Evolutionary conservation across 345 rosid species (phyloP).

Genomic region (Pelargonium nanum): DNA sequence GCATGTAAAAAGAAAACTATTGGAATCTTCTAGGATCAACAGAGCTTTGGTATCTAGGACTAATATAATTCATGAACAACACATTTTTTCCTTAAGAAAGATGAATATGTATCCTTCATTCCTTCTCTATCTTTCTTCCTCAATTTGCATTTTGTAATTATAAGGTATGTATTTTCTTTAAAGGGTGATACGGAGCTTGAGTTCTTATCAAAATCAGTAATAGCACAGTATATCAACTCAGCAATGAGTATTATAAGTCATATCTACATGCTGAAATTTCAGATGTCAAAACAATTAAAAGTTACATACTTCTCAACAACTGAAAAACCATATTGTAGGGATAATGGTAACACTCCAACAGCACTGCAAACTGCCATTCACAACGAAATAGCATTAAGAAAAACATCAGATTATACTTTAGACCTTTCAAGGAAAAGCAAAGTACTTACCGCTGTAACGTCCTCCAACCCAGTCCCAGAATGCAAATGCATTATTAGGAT

Average conservation of each 20-base stretch:
- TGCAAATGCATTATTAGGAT: slow-evolving; percentile 92
- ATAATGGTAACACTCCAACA: slow-evolving; percentile 88
- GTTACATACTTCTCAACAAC: slow-evolving; percentile 75
- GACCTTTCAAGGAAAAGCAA: slow-evolving; percentile 1
- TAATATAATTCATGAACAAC: no score
- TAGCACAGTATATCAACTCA: not conserved
- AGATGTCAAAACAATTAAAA: slow-evolving; percentile 12
- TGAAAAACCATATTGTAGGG: slow-evolving; percentile 85
- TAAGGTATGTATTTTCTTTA: no score
- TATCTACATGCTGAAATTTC: not conserved
- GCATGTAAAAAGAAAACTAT: no score
- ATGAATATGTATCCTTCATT: no score
- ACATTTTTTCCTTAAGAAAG: no score
- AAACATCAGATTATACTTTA: slow-evolving; percentile 8
- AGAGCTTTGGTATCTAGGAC: no score
- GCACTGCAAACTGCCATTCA: slow-evolving; percentile 90
- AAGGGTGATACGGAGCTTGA: not conserved
- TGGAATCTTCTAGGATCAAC: no score
- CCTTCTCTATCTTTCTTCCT: no score
- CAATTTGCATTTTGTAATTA: no score
- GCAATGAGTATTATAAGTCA: not conserved
- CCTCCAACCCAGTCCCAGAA: slow-evolving; percentile 99
- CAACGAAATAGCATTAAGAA: slow-evolving; percentile 12
- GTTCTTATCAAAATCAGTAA: not conserved
- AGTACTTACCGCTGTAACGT: slow-evolving; percentile 71